Evolutionary conservation across 1,284 basidiomycete genomes (phyloP).

Genomic region (Schizophyllum amplum): DNA sequence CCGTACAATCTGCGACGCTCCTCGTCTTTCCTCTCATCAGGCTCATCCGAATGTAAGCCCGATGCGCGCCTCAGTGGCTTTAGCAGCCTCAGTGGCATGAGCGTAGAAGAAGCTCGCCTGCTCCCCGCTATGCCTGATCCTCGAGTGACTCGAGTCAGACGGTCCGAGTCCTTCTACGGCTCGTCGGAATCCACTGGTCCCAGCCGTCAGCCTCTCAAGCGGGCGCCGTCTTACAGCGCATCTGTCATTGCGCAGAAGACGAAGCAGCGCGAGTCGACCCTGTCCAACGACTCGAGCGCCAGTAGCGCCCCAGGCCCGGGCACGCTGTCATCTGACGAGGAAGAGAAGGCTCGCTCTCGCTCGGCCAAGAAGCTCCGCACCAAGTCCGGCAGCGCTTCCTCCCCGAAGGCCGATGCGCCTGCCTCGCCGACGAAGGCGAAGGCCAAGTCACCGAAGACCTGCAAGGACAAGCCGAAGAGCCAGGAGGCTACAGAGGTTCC

Average conservation of each 20-base stretch:
- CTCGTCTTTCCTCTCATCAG: conserved; percentile 29
- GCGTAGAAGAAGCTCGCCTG: conserved; percentile 19
- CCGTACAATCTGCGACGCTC: conserved; percentile 12
- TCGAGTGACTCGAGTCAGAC: conserved; percentile 32
- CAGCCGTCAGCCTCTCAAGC: conserved; percentile 30
- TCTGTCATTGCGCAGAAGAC: conserved; percentile 16
- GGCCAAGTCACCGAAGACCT: conserved; percentile 7
- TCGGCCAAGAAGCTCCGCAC: conserved; percentile 57
- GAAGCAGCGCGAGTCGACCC: conserved; percentile 12
- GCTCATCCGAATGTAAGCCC: conserved; percentile 28
- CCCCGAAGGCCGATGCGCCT: conserved; percentile 11
- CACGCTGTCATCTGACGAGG: conserved; percentile 60
- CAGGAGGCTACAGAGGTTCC: conserved; percentile 6
- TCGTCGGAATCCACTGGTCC: conserved; percentile 21
- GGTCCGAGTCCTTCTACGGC: conserved; percentile 32
- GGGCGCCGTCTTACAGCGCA: conserved; percentile 42
- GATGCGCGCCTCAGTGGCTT: not conserved
- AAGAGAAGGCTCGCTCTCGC: conserved; percentile 55
- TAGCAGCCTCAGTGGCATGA: conserved; percentile 30
- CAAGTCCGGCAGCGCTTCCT: conserved; percentile 21
- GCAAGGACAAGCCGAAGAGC: conserved; percentile 2
- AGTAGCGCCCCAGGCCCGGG: not conserved
- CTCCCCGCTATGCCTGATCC: conserved; percentile 27
- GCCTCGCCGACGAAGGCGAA: conserved; percentile 6
- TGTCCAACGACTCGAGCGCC: conserved; percentile 15